Percentiles rank a stretch among this genome's conserved stretches.
Conservation (phyloP, 192 early-diverging fungal species). For the Coemansia sp. region DNA sequence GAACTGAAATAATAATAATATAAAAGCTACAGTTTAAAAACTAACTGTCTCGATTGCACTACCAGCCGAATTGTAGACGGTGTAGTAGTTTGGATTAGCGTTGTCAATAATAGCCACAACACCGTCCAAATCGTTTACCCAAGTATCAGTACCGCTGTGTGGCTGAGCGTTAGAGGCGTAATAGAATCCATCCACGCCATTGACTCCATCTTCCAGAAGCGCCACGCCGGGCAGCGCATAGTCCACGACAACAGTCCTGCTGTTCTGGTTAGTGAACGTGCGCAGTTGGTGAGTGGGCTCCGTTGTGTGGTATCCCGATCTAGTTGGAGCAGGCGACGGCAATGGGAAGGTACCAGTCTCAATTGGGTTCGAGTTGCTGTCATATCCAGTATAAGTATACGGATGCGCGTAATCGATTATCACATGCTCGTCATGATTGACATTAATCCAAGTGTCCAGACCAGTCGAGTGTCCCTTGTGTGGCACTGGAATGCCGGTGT, state of each 20-base stretch:
- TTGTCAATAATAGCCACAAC: constrained; percentile 21
- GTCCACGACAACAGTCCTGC: constrained; percentile 31
- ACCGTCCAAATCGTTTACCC: constrained; percentile 32
- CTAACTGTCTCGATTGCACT: constrained; percentile 13
- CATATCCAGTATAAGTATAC: constrained; percentile 6
- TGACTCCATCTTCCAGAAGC: background rate
- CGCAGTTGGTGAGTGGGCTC: constrained; percentile 21
- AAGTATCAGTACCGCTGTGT: constrained; percentile 16
- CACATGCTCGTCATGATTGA: background rate
- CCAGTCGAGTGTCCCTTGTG: background rate
- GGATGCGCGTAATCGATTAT: constrained; percentile 18
- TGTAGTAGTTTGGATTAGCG: constrained; percentile 28
- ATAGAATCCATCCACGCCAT: constrained; percentile 34
- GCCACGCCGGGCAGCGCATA: constrained; percentile 22
- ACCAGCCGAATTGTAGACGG: constrained; percentile 19
- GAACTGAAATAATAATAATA: constrained; percentile 13
- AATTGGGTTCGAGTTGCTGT: constrained; percentile 9
- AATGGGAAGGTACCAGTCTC: background rate
- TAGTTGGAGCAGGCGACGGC: background rate
- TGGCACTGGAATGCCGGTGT: background rate
- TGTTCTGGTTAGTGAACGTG: constrained; percentile 24
- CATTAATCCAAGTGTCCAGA: constrained; percentile 14
- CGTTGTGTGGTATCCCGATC: background rate
- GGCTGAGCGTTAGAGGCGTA: background rate
- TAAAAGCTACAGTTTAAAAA: background rate